Evolutionary conservation across 257 asterid genomes (phyloP).

Genomic region (Cynanchum wilfordii): DNA sequence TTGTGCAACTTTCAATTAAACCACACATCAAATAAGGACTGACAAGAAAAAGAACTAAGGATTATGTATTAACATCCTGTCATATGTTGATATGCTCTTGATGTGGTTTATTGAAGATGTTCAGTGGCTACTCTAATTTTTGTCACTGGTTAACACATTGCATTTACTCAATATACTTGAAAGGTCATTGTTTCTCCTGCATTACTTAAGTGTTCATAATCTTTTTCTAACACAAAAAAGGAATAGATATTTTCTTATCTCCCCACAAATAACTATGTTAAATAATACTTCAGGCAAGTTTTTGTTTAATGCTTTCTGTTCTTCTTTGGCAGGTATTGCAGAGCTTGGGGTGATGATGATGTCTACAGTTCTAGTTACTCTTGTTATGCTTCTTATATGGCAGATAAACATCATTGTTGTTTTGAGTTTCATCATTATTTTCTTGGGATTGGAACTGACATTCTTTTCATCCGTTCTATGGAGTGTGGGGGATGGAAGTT

Average conservation of each 20-base stretch:
- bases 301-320: constrained; percentile 31
- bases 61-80: not conserved
- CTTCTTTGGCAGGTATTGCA: constrained; percentile 67
- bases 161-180: not conserved
- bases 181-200: not conserved
- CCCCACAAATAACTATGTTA: not conserved
- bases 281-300: constrained; percentile 1
- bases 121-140: not conserved
- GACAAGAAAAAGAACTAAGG: not conserved
- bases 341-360: constrained; percentile 97
- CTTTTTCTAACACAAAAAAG: no score
- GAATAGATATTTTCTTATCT: not conserved
- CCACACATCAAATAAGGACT: not conserved
- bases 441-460: constrained; percentile 81
- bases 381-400: constrained; percentile 99
- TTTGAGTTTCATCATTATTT: constrained; percentile 52
- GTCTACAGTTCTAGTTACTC: constrained; percentile 76
- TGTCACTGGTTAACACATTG: not conserved
- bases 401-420: constrained; percentile 70
- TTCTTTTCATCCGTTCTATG: constrained; percentile 84
- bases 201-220: not conserved
- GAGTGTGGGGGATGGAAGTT: constrained; percentile 95
- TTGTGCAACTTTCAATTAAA: not conserved
- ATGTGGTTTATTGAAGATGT: not conserved
- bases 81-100: not conserved